Conservation (phyloP, 805 yeast genomes). For the Spathaspora boniae region DNA sequence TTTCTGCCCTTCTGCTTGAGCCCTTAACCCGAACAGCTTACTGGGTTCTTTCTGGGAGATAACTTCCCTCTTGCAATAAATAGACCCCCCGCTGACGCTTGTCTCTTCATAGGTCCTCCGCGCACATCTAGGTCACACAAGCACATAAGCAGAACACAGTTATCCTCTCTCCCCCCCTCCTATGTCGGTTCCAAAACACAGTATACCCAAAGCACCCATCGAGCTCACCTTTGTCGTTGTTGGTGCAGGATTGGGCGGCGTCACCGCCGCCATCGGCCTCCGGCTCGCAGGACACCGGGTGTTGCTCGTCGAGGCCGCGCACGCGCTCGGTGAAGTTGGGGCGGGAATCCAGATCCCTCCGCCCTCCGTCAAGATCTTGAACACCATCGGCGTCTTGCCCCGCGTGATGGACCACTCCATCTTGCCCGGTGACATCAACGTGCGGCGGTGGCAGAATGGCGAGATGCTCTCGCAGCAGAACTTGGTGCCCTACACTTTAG, state of each 20-base stretch:
- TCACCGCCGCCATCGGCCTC: conserved; percentile 25
- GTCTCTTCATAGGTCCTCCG: too few relatives aligned
- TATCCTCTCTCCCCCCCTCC: background rate
- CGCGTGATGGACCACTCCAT: conserved; percentile 11
- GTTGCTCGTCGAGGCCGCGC: conserved; percentile 21
- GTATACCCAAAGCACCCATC: conserved; percentile 9
- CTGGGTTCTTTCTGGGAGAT: too few relatives aligned
- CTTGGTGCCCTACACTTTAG: conserved; percentile 15
- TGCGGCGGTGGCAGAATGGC: conserved; percentile 18
- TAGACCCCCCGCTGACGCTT: too few relatives aligned
- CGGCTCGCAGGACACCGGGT: conserved; percentile 22
- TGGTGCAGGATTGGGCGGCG: conserved; percentile 30
- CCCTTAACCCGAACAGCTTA: too few relatives aligned
- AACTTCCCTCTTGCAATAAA: too few relatives aligned
- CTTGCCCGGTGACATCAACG: conserved; percentile 13
- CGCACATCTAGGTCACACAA: too few relatives aligned
- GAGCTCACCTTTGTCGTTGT: conserved; percentile 18
- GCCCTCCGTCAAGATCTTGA: conserved; percentile 19
- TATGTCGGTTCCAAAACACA: conserved; percentile 6
- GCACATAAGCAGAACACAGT: background rate
- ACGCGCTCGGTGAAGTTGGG: conserved; percentile 27
- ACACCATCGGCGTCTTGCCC: conserved; percentile 16
- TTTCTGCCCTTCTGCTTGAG: too few relatives aligned
- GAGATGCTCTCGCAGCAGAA: conserved; percentile 15
- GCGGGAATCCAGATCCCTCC: conserved; percentile 33